These are phyloP conservation scores for Vigna unguiculata DNA, from an alignment of 306 rosid species.

Conservation along the genomic window DNA sequence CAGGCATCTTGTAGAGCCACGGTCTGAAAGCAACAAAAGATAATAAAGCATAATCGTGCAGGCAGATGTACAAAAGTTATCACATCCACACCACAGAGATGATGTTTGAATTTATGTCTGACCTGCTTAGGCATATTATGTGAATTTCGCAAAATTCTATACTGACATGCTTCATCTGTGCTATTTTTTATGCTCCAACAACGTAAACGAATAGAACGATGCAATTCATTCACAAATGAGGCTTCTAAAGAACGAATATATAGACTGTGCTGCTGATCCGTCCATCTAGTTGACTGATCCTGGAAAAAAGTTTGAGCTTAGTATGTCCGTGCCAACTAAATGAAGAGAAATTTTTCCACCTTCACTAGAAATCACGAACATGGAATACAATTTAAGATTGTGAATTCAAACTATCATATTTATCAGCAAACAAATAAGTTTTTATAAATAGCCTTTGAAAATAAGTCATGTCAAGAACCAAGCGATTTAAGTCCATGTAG, in stretches of 20 bases:
- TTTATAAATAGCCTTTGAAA: slow-evolving; percentile 33
- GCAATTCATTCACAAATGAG: slow-evolving; percentile 76
- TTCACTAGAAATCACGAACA: slow-evolving; percentile 16
- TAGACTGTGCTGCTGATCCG: slow-evolving; percentile 74
- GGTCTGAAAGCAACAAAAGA: slow-evolving; percentile 55
- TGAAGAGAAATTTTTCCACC: slow-evolving; percentile 25
- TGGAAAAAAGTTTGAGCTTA: slow-evolving; percentile 45
- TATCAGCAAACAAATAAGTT: slow-evolving; percentile 32
- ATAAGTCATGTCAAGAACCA: slow-evolving; percentile 9
- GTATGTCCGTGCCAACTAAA: slow-evolving; percentile 37
- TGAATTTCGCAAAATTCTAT: slow-evolving; percentile 51
- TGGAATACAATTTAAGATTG: background rate
- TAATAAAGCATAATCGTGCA: slow-evolving; percentile 41
- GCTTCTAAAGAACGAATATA: slow-evolving; percentile 81
- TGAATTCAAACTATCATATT: slow-evolving; percentile 7
- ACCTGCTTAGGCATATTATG: slow-evolving; percentile 64
- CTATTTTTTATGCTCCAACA: slow-evolving; percentile 50
- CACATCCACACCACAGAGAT: slow-evolving; percentile 28
- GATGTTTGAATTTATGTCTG: slow-evolving; percentile 44
- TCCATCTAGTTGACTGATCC: slow-evolving; percentile 72
- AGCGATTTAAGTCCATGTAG: background rate
- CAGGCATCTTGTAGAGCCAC: slow-evolving; percentile 59
- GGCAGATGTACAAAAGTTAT: slow-evolving; percentile 37
- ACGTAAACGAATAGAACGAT: slow-evolving; percentile 50
- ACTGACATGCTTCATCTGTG: slow-evolving; percentile 35